phyloP scores from a whole-genome alignment of 192 early-diverging fungal genomes.

The Piromyces sp. region DNA sequence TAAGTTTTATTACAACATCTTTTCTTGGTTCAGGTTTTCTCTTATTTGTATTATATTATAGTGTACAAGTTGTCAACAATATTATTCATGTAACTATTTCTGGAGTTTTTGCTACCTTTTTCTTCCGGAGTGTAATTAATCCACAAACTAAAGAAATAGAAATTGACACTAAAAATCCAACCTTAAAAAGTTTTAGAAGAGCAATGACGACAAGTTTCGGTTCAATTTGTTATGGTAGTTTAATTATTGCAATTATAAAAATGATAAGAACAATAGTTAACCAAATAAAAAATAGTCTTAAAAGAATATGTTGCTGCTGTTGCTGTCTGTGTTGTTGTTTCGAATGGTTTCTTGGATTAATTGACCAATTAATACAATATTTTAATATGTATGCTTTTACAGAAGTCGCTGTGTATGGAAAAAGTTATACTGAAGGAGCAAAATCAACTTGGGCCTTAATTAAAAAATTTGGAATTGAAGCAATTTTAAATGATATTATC shows the following conservation, averaged over 20 bases:
- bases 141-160: constrained; percentile 8
- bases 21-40: constrained; percentile 27
- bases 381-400: constrained; percentile 75
- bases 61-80: constrained; percentile 2
- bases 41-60: constrained; percentile 54
- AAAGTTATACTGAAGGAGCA: constrained; percentile 41
- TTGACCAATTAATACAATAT: constrained; percentile 59
- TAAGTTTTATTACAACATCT: constrained; percentile 8
- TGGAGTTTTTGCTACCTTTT: no score
- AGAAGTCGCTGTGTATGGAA: constrained; percentile 79
- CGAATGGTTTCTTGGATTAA: constrained; percentile 52
- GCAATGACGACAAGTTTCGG: no score
- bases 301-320: not conserved
- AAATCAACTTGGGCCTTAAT: constrained; percentile 63
- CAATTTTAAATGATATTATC: constrained; percentile 72
- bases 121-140: no score
- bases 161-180: no score
- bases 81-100: no score
- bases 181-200: no score
- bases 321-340: constrained; percentile 51
- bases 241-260: no score
- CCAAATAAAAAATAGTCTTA: no score
- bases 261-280: no score
- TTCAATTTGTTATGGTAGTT: no score
- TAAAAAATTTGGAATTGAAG: constrained; percentile 39